A percentile compares a stretch with the other conserved stretches of the same genome.
Conservation (phyloP, 129 eudicot species). For the Sambucus nigra region DNA sequence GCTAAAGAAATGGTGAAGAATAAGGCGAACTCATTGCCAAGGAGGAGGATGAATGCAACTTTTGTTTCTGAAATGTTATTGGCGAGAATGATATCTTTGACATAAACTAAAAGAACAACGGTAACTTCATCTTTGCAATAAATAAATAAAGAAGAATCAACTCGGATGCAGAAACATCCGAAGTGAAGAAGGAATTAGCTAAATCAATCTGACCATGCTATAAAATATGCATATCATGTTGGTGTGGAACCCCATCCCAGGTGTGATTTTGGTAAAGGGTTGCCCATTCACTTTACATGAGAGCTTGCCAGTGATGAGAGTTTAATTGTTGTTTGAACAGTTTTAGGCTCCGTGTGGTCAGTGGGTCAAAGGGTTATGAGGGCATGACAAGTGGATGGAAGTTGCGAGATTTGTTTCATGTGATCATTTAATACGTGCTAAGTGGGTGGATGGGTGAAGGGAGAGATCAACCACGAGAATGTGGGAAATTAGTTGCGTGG, state of each 20-base stretch:
- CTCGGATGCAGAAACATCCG: background rate
- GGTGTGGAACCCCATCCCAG: slow-evolving; percentile 3
- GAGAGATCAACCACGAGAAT: too few species aligned
- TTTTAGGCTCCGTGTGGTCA: background rate
- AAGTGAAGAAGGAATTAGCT: background rate
- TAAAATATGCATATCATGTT: background rate
- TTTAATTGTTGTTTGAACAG: background rate
- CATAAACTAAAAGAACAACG: slow-evolving; percentile 2
- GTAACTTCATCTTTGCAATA: background rate
- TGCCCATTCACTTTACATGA: background rate
- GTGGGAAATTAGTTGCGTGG: too few species aligned
- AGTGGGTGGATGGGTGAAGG: background rate
- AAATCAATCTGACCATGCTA: slow-evolving; percentile 6
- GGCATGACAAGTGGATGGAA: too few species aligned
- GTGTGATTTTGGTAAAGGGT: background rate
- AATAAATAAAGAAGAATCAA: slow-evolving; percentile 9
- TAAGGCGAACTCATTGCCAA: too few species aligned
- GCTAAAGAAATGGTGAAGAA: too few species aligned
- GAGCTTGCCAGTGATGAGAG: background rate
- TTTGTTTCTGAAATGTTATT: too few species aligned
- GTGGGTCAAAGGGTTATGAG: background rate
- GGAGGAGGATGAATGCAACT: too few species aligned
- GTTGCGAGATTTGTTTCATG: too few species aligned
- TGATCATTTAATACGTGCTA: too few species aligned
- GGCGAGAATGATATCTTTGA: slow-evolving; percentile 1